These are phyloP conservation scores for Trametes sp. DNA, from an alignment of 1,284 basidiomycete genomes.

Conservation along the genomic window DNA sequence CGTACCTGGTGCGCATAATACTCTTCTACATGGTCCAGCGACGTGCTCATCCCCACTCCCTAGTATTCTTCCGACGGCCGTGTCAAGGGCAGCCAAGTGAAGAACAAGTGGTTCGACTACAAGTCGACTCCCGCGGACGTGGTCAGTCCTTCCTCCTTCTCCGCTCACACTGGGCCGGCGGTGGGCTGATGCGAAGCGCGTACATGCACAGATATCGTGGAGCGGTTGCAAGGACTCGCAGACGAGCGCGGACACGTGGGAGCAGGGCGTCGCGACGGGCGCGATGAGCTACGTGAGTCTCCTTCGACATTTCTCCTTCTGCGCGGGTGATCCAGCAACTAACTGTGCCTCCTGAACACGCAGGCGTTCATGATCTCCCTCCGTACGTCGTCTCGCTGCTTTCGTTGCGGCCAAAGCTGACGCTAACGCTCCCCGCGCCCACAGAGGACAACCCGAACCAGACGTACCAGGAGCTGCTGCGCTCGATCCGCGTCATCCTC, in stretches of 20 bases:
- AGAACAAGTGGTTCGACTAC: conserved; percentile 41
- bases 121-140: conserved; percentile 60
- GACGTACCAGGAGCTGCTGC: conserved; percentile 78
- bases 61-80: conserved; percentile 71
- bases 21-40: not conserved
- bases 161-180: not conserved
- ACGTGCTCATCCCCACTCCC: not conserved
- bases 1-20: conserved; percentile 57
- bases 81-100: conserved; percentile 58
- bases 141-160: conserved; percentile 35
- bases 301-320: not conserved
- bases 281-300: conserved; percentile 81
- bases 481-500: conserved; percentile 70
- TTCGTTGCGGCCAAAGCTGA: not conserved
- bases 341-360: not conserved
- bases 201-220: conserved; percentile 66
- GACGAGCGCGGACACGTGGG: conserved; percentile 90
- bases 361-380: conserved; percentile 77
- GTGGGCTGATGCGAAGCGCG: not conserved
- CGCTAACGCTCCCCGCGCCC: not conserved
- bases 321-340: not conserved
- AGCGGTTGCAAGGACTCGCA: conserved; percentile 94
- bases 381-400: conserved; percentile 44
- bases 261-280: conserved; percentile 85
- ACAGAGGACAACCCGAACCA: conserved; percentile 69